A percentile compares a stretch with the other conserved stretches of the same genome.
Evolutionary conservation across 495 filamentous ascomycete genomes (phyloP).

Genomic region (Podospora bellae-mahoneyi): DNA sequence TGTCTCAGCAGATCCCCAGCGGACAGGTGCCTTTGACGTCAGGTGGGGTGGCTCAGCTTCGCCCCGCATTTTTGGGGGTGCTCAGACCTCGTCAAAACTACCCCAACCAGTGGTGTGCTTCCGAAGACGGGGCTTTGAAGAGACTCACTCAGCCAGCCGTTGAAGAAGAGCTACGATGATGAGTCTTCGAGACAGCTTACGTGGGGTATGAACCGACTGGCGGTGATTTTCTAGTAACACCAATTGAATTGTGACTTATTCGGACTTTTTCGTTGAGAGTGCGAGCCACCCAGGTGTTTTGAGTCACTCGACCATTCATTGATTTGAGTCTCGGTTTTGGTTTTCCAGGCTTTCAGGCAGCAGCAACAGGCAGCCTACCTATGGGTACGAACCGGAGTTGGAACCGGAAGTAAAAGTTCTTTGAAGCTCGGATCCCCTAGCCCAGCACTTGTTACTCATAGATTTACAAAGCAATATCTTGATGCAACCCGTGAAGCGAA

Average conservation of each 20-base stretch:
- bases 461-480: not conserved
- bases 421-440: not conserved
- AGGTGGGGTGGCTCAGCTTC: not conserved
- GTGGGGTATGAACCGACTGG: not conserved
- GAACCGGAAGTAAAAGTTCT: not conserved
- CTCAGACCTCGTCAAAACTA: not conserved
- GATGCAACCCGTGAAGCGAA: not conserved
- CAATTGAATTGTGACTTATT: not conserved
- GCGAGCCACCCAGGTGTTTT: not conserved
- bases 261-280: not conserved
- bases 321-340: not conserved
- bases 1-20: not conserved
- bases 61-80: not conserved
- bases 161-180: not conserved
- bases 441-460: not conserved
- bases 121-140: not conserved
- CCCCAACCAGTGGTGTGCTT: not conserved
- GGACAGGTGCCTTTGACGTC: conserved; percentile 4
- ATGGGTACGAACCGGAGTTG: not conserved
- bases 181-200: not conserved
- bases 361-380: not conserved
- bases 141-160: not conserved
- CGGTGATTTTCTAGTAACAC: not conserved
- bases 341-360: not conserved
- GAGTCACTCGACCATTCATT: not conserved